phyloP scores from a whole-genome alignment of 2,329 filamentous ascomycete species.

The Colletotrichum karsti region DNA sequence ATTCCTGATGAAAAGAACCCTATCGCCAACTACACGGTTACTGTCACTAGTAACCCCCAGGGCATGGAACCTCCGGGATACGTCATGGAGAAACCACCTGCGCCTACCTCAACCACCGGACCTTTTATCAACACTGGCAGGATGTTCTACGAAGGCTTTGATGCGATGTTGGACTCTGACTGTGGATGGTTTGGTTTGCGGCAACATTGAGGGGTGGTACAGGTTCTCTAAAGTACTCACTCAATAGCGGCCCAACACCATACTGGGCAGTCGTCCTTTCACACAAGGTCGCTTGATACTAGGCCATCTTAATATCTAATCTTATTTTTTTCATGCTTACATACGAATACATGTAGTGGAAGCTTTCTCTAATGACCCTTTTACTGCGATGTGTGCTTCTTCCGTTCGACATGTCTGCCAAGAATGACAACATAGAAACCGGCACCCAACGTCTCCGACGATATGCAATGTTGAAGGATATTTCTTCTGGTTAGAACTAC shows the following conservation, averaged over 20 bases:
- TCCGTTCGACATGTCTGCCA: too few relatives aligned
- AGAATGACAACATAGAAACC: too few relatives aligned
- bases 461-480: too few relatives aligned
- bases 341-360: too few relatives aligned
- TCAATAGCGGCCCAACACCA: not conserved
- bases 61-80: not conserved
- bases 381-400: too few relatives aligned
- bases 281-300: not conserved
- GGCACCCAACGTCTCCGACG: too few relatives aligned
- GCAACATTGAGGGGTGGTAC: not conserved
- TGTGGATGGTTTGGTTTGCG: not conserved
- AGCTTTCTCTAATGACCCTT: too few relatives aligned
- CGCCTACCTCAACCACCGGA: not conserved
- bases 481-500: too few relatives aligned
- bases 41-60: not conserved
- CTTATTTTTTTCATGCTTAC: too few relatives aligned
- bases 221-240: not conserved
- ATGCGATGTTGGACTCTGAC: not conserved
- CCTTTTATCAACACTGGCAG: not conserved
- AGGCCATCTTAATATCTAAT: too few relatives aligned
- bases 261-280: not conserved
- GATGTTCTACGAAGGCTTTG: not conserved
- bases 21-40: not conserved
- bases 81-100: not conserved
- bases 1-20: conserved; percentile 2